These are phyloP conservation scores for Pseudoscleropodium purum DNA, from an alignment of 225 moss, liverwort and hornwort species.

Conservation along the genomic window DNA sequence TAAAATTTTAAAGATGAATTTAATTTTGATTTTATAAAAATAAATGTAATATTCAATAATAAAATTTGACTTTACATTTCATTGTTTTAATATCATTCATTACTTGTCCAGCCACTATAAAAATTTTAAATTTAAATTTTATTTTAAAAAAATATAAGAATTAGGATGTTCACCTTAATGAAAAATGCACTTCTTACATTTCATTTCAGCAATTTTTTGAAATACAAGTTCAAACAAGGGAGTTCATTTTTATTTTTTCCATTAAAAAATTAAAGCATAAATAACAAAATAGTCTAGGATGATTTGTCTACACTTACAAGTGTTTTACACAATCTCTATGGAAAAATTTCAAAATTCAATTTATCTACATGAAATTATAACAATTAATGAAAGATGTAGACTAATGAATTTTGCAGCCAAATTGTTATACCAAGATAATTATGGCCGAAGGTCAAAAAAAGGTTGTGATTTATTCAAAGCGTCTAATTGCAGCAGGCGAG, in stretches of 20 bases:
- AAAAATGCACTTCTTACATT: background rate
- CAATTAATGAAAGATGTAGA: background rate
- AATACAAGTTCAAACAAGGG: too few species aligned
- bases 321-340: fast-evolving
- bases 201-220: background rate
- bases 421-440: constrained; percentile 87
- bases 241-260: too few species aligned
- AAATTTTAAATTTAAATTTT: background rate
- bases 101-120: fast-evolving
- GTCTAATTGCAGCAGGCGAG: constrained; percentile 56
- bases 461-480: constrained; percentile 91
- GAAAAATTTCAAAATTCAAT: background rate
- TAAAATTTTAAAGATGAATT: background rate
- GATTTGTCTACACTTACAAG: too few species aligned
- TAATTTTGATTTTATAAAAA: background rate
- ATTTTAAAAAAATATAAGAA: background rate
- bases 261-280: too few species aligned
- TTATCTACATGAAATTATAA: background rate
- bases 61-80: background rate
- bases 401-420: constrained; percentile 29
- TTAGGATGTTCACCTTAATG: fast-evolving
- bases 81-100: background rate
- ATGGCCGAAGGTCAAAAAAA: constrained; percentile 73
- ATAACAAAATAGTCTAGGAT: background rate
- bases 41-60: background rate